Base-by-base conservation (phyloP, 306 rosid genomes). In the Ammopiptanthus mongolicus region DNA sequence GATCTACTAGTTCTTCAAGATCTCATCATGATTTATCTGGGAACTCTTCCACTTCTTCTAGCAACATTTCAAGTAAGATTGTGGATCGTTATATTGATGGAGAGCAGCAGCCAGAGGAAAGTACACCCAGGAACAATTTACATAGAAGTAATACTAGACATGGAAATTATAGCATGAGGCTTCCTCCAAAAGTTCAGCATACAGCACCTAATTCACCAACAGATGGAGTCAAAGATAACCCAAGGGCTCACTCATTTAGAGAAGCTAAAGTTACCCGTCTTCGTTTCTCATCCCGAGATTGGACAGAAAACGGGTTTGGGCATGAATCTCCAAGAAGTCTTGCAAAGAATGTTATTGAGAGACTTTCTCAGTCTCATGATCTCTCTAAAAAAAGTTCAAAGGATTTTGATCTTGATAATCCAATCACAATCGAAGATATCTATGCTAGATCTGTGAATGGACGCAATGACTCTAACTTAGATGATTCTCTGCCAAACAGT, bases 41-140 rank as follows among this genome's bases (percentile, higher is more conserved):
- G 56, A 89, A 80, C 88, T 89, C 96, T 58, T 89, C 99, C 72
- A 86, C 86, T 48, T 67, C 85, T 73, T 92, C 96, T 52, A 88
- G 97, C 86, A 87, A 83, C 81, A 59, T 81, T 65, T 90, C 97
- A 3, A 79, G 88, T 71, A 90, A 82, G 74, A 48, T 89, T 70
- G 74, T 92, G 69, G 98, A 92, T 78, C 96, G 97, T 73, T 95
- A 82, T 74, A 92, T 95, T 62, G 99, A 91, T 42, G 97, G 97
- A 70, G 99, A 95, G 80, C 98, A 87, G 84, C 92, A 84, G 69
- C 87, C 85, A 71, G 93, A 80, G 76, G 81, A 74, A 44, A 80
- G 74, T 69, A 86, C 75, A 66, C 61, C 82, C 15, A 76, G 81
- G 73, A 85, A 56, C 79, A 79, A 18, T 75, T 79, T 85, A 31